Evolutionary conservation across 352 stramenopile genomes (phyloP), one percentile per base, ranked within the genome.

Genomic region (Phytopythium montanum): DNA sequence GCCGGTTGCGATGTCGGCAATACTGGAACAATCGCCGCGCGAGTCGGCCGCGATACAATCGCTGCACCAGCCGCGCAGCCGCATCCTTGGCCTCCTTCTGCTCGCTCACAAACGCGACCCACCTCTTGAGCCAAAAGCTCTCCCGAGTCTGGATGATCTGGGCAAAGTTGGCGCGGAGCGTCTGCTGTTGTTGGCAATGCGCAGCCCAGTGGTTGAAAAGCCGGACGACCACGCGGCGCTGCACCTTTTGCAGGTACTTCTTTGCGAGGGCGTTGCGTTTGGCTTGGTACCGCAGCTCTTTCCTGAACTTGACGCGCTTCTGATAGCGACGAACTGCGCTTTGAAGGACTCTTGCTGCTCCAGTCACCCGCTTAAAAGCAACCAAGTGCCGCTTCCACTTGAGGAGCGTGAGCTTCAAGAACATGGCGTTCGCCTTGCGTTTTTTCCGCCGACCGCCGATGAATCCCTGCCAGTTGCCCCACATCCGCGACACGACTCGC

Each of bases 401-500:
- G 14, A 79, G 68, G 44, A 92, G 71, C 48, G 79, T 79, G 53
- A 90, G 73, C 54, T 80, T 83, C 13, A 87, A n/a, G 54, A 87
- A 90, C 48, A 90, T 60, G n/a, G 61, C 68, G 57, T 70, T 73
- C 16, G 79, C 79, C n/a, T 78, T 65, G 12, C 72, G 68, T 50
- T 60, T 57, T 71, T 88, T 72, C 56, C 69, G 57, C 36, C 67
- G 50, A 25, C 61, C n/a, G 9, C 16, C 8, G 0, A 85, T 42
- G 39, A 81, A 86, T 0, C 6, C 14, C 4, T 54, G 62, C 81
- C 81, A 92, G 26, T 75, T 42, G 0, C 29, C 28, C 42, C 84
- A 64, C 23, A 75, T 69, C 14, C 61, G 36, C 1, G 12, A 38
- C n/a, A 72, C 33, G 0, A 65, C 36, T 26, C 75, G 72, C 10